phyloP scores from a whole-genome alignment of 176 grass and related monocot genomes.

The Oryza punctata region DNA sequence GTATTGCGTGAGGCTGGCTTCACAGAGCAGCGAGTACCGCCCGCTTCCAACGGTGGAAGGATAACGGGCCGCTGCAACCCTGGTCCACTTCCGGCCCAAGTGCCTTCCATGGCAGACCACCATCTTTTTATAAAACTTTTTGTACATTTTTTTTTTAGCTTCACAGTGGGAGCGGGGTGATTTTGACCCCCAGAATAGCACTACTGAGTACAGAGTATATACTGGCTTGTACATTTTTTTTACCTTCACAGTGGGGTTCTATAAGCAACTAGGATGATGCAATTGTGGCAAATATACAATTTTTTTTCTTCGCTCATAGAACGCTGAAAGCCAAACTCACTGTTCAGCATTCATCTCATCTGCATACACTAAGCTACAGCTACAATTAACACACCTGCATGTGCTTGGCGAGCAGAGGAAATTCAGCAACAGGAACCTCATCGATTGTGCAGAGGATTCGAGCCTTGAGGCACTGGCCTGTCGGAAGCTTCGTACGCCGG shows the following conservation, averaged over 20 bases:
- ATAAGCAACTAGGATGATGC: neutral
- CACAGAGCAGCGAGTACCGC: slow-evolving; percentile 56
- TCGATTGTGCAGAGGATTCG: slow-evolving; percentile 38
- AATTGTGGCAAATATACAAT: too few relatives aligned
- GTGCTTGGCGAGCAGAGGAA: neutral
- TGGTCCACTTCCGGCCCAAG: neutral
- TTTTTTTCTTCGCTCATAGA: too few relatives aligned
- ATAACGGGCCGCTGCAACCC: slow-evolving; percentile 14
- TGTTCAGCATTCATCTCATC: neutral
- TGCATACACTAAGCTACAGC: neutral
- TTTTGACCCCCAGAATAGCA: too few relatives aligned
- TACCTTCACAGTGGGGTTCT: too few relatives aligned
- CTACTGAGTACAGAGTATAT: too few relatives aligned
- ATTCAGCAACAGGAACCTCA: neutral
- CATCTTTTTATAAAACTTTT: slow-evolving; percentile 9
- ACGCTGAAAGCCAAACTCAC: neutral
- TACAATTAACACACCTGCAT: neutral
- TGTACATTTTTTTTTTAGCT: too few relatives aligned
- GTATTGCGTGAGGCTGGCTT: slow-evolving; percentile 39
- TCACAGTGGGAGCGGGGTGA: too few relatives aligned
- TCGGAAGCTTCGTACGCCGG: slow-evolving; percentile 19
- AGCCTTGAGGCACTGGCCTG: slow-evolving; percentile 30
- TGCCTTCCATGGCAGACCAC: neutral
- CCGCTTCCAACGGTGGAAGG: slow-evolving; percentile 45
- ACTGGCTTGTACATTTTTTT: too few relatives aligned